phyloP scores from a whole-genome alignment of 2,329 filamentous ascomycete genomes.

The Orbilia brochopaga region DNA sequence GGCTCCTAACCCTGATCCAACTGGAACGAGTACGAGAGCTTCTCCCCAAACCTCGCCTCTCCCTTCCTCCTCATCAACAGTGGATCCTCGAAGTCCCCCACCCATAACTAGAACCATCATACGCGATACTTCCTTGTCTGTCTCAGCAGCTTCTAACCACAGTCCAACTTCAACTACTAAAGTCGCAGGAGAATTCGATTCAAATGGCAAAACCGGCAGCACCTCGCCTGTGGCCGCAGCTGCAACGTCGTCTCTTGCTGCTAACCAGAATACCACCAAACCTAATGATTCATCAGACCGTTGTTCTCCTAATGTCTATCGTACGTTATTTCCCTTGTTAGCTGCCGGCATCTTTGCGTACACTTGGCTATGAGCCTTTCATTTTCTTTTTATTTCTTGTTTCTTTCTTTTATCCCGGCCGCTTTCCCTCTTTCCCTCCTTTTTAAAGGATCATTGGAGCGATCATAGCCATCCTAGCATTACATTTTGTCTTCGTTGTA shows the following conservation, averaged over 20 bases:
- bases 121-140: neutral
- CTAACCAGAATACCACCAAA: constrained; percentile 13
- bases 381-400: neutral
- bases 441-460: too few species aligned
- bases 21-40: constrained; percentile 27
- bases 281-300: constrained; percentile 6
- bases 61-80: constrained; percentile 14
- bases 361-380: neutral
- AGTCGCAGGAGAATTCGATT: constrained; percentile 5
- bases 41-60: constrained; percentile 12
- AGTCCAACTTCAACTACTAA: neutral
- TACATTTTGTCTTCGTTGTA: too few species aligned
- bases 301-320: neutral
- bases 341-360: neutral
- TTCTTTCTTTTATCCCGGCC: neutral
- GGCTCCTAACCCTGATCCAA: constrained; percentile 2
- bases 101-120: neutral
- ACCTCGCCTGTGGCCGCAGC: constrained; percentile 15
- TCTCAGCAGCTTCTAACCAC: neutral
- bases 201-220: constrained; percentile 6
- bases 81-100: neutral
- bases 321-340: constrained; percentile 2
- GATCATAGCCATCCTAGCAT: too few species aligned
- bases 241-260: constrained; percentile 23
- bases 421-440: too few species aligned